Evolutionary conservation across 2,329 filamentous ascomycete species (phyloP).

Genomic region (Cryphonectria naterciae): DNA sequence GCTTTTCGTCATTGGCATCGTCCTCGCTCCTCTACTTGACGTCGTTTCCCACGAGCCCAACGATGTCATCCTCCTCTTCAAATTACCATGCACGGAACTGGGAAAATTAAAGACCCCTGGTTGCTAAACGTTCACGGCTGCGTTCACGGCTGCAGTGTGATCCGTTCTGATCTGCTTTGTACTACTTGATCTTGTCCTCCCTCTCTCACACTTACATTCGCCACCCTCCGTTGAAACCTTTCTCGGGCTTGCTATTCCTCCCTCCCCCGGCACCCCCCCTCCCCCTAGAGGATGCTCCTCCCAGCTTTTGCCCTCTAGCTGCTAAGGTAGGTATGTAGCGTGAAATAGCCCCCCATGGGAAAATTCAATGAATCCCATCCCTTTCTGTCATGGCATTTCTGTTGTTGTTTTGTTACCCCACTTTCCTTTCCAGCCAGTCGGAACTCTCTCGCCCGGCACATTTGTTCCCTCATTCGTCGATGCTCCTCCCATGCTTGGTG

Average conservation of each 20-base stretch:
- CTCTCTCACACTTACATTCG: background rate
- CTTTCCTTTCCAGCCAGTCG: background rate
- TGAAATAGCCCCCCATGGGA: background rate
- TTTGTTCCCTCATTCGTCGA: background rate
- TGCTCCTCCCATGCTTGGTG: background rate
- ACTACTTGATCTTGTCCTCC: background rate
- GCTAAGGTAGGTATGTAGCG: conserved; percentile 1
- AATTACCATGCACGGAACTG: background rate
- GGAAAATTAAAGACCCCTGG: too few relatives aligned
- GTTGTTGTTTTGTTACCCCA: background rate
- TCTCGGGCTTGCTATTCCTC: background rate
- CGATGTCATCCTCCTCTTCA: background rate
- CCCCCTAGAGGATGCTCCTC: background rate
- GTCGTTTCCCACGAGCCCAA: background rate
- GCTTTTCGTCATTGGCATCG: conserved; percentile 1
- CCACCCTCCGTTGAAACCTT: background rate
- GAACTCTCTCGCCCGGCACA: background rate
- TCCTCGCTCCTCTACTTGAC: background rate
- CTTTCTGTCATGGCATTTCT: conserved; percentile 6
- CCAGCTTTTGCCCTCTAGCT: background rate
- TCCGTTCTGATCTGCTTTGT: background rate
- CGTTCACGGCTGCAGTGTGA: background rate
- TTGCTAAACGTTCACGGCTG: background rate
- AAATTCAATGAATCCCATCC: conserved; percentile 10
- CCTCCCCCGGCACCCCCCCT: too few relatives aligned